Evolutionary conservation across 1,284 basidiomycete genomes (phyloP).

Genomic region (Cutaneotrichosporon daszewskae): DNA sequence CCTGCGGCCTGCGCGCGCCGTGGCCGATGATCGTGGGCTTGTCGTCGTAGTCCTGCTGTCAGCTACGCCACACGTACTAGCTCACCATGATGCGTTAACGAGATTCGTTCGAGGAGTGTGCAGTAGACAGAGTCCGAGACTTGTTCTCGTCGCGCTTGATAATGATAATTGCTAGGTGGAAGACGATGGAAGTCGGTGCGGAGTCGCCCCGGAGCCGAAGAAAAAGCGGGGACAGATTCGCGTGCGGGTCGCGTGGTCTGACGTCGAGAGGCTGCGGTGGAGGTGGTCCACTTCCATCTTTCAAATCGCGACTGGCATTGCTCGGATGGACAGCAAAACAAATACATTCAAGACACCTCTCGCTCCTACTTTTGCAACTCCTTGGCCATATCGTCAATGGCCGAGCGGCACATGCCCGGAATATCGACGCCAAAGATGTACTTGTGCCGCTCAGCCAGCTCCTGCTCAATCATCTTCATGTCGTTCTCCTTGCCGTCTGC

Average conservation of each 20-base stretch:
- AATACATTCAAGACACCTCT: too few relatives aligned
- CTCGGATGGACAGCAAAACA: too few relatives aligned
- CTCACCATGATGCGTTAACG: too few relatives aligned
- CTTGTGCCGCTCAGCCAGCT: constrained; percentile 10
- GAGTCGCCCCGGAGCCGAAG: background rate
- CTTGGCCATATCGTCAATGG: background rate
- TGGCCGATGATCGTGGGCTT: constrained; percentile 40
- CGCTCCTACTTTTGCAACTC: too few relatives aligned
- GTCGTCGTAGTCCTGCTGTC: constrained; percentile 39
- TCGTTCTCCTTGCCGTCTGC: constrained; percentile 11
- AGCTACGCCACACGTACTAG: background rate
- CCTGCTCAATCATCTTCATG: constrained; percentile 12
- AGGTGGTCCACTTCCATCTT: too few relatives aligned
- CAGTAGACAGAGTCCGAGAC: background rate
- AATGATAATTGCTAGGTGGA: background rate
- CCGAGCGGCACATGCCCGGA: background rate
- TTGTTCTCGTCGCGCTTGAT: background rate
- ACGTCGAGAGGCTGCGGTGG: too few relatives aligned
- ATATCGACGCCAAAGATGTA: constrained; percentile 11
- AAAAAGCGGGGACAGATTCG: background rate
- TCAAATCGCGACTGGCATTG: too few relatives aligned
- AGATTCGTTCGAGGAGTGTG: background rate
- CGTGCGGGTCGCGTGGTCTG: too few relatives aligned
- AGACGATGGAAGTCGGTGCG: background rate
- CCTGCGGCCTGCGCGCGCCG: constrained; percentile 29